Evolutionary conservation across 768 basidiomycete species (phyloP).

Genomic region (Tephrocybe sp.): DNA sequence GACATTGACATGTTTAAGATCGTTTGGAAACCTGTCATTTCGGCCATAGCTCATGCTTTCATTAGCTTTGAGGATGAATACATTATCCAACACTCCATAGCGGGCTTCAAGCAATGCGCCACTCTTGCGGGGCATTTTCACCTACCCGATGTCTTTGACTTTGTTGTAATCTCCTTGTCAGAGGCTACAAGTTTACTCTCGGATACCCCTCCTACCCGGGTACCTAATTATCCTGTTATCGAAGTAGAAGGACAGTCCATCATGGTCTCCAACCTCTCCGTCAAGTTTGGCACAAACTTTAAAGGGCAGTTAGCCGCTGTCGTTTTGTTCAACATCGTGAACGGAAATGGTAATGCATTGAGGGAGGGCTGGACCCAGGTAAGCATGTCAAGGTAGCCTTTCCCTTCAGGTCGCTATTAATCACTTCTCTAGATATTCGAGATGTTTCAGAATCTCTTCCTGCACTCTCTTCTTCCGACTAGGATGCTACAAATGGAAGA

Average conservation of each 20-base stretch:
- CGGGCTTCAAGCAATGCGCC: constrained; percentile 97
- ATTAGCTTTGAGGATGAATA: constrained; percentile 97
- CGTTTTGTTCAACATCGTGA: constrained; percentile 95
- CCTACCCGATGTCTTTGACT: constrained; percentile 95
- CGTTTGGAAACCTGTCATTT: constrained; percentile 91
- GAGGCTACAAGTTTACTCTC: constrained; percentile 88
- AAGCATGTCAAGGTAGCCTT: neutral
- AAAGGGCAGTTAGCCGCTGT: constrained; percentile 96
- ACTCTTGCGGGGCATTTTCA: constrained; percentile 87
- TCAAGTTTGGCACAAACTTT: constrained; percentile 94
- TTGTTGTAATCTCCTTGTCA: constrained; percentile 89
- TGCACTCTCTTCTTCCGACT: constrained; percentile 88
- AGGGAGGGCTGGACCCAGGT: constrained; percentile 96
- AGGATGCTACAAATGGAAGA: constrained; percentile 98
- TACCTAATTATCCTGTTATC: constrained; percentile 85
- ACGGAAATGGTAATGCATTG: constrained; percentile 91
- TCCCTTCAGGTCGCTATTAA: constrained; percentile 2
- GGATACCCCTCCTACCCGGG: constrained; percentile 64
- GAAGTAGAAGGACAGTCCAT: constrained; percentile 88
- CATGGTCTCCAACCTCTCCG: constrained; percentile 89
- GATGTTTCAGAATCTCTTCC: constrained; percentile 95
- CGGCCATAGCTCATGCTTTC: constrained; percentile 95
- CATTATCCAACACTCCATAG: constrained; percentile 90
- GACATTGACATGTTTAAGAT: constrained; percentile 93
- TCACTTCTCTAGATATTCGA: constrained; percentile 77